Evolutionary conservation across 2,329 filamentous ascomycete species (phyloP), one percentile per base, ranked within the genome.

Genomic region (Blastomyces gilchristii): DNA sequence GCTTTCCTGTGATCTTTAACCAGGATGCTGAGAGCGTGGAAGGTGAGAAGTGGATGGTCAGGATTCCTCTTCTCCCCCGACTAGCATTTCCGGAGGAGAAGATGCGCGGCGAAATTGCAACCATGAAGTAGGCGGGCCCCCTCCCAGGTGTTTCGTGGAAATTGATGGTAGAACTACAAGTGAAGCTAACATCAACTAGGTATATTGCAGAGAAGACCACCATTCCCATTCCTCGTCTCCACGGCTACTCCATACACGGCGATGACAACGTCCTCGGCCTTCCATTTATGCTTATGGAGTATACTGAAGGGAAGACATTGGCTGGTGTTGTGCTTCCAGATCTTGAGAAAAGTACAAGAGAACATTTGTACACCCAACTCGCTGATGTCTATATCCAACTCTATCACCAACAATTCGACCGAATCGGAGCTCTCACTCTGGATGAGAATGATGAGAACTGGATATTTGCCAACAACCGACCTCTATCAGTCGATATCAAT

Each of bases 41-140:
- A 31, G 18, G 18, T 18, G 56, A 58, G 37, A 8, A 25, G 52
- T 66, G 63, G 64, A 63, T 66, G 58, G 50, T 65, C 3, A 31
- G 63, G 18, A 49, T 65, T 18, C 64, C 62, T 16, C 5, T 65
- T 34, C 64, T 63, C 3, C 64, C 59, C 6, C 62, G 64, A 0
- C 18, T 59, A 18, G 57, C 57, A 8, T 57, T 57, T 12, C 31
- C 53, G 12, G 31, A 57, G n/a, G 53, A 57, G 12, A 57, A 34
- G 53, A 3, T 57, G 9, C 53, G 53, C 1, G 9, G 53, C 5
- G 53, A 57, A 41, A 57, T 57, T n/a, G 53, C 53, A 6, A 57
- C 31, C 1, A 57, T 57, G 53, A 57, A 57, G 53, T 57, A 22
- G 4, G 53, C 16, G 7, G 28, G 2, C n/a, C n/a, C n/a, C n/a